Evolutionary conservation across 768 basidiomycete genomes (phyloP).

Genomic region (Tremella fuciformis): DNA sequence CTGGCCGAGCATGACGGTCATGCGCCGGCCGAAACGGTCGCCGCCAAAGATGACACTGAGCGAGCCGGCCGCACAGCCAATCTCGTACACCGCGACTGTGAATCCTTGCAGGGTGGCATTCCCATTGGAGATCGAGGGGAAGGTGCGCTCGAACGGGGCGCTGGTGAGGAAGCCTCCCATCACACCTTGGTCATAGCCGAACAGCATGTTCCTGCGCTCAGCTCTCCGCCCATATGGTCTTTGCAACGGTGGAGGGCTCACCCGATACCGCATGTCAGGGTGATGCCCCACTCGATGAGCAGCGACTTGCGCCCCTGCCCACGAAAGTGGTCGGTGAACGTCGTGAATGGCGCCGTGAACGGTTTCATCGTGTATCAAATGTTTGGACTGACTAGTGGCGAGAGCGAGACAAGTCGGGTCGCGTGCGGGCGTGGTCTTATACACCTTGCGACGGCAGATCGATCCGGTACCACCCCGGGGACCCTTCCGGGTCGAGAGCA

Average conservation of each 20-base stretch:
- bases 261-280: conserved; percentile 1
- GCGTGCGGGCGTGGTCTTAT: too few species aligned
- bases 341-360: neutral
- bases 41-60: conserved; percentile 32
- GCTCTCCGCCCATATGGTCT: neutral
- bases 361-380: neutral
- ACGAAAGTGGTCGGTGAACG: conserved; percentile 3
- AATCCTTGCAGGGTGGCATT: conserved; percentile 32
- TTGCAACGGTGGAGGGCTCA: neutral
- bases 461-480: too few species aligned
- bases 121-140: conserved; percentile 16
- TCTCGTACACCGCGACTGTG: conserved; percentile 41
- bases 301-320: conserved; percentile 2
- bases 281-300: neutral
- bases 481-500: too few species aligned
- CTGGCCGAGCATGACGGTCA: conserved; percentile 35
- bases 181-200: conserved; percentile 31
- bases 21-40: conserved; percentile 31
- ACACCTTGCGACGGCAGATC: too few species aligned
- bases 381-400: too few species aligned
- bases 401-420: too few species aligned
- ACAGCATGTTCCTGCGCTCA: conserved; percentile 7
- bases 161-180: conserved; percentile 26
- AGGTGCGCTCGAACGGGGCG: conserved; percentile 18
- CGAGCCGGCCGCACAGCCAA: conserved; percentile 38